Evolutionary conservation across 2,329 filamentous ascomycete genomes (phyloP), one percentile per base, ranked within the genome.

Genomic region (Claviceps citrina): DNA sequence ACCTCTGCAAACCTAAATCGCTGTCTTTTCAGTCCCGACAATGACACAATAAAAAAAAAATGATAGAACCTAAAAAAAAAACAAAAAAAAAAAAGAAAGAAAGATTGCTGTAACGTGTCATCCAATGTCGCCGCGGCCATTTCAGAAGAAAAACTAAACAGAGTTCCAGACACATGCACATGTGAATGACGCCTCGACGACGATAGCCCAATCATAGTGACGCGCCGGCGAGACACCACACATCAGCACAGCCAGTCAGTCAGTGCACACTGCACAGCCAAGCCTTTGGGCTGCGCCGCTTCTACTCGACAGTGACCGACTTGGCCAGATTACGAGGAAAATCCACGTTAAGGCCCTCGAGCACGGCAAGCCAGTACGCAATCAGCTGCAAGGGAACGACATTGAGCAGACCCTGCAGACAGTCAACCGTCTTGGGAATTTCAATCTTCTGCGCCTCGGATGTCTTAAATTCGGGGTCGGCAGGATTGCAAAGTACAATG

Each of bases 311-410:
- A 48, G 91, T 98, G 49, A 98, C 91, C 47, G 86, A 94, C 78
- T 98, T 98, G 62, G 91, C 91, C 67, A 98, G 68, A 71, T 98
- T 98, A 57, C 91, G 82, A 43, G 91, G 91, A 77, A 96, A 96
- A 61, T 98, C 91, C 44, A 98, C 91, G 60, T 98, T 96, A 50
- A 95, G 71, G 39, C 87, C 89, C 69, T 94, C 91, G 50, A 82
- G 81, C 54, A 98, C 89, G 40, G 91, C 91, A 49, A 98, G 78
- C 89, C 91, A 96, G 75, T 98, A 98, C 44, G 91, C 84, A 68
- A 98, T 95, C 53, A 98, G 73, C 71, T 98, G 91, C 55, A 98
- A 74, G 39, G 91, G 91, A 51, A 98, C 84, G 56, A 98, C 91
- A 65, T 98, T 98, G 58, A 98, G 76, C 52, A 98, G 80, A 62